Evolutionary conservation across 108 stramenopile species (phyloP), one percentile per base, ranked within the genome.

Genomic region (Fragilariopsis cylindrus): DNA sequence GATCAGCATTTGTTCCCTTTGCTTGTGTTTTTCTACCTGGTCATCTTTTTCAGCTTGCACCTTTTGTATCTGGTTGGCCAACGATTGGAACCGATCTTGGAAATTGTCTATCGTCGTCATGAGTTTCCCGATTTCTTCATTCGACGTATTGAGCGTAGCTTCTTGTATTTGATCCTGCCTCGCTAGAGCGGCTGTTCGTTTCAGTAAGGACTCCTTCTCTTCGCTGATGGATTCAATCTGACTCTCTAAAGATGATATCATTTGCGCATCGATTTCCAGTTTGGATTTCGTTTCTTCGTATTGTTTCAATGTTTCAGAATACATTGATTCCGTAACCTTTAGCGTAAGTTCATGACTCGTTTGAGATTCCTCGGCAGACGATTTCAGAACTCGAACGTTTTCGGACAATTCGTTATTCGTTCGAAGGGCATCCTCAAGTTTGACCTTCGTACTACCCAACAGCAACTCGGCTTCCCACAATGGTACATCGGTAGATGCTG

Each of bases 91-190:
- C 3, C 67, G 67, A 41, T 18, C 67, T 40, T 68, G 49, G 19
- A 68, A 68, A 13, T 68, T 48, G 30, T 5, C 19, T 11, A 68
- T 50, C 4, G 48, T 68, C 19, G 67, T 18, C n/a, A 50, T 48
- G 19, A 68, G 49, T 68, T 52, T 68, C 9, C 7, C 18, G 15
- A 68, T 68, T 68, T 68, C 67, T 18, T 68, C 67, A 21, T 68
- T 68, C 18, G 67, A 68, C 7, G 67, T 68, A 3, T 5, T 9
- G 4, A 68, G 5, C 6, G 67, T 21, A 39, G 67, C 67, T 44
- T 68, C 50, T 50, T 68, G 67, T 47, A 68, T 13, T 3, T 68
- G 67, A 40, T 68, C 67, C 48, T 48, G 16, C 16, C 67, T 13
- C 13, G 67, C 67, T 7, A 68, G 46, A 39, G 49, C 4, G 13